phyloP scores from a whole-genome alignment of 768 basidiomycete species.

The Leccinum disarticulatum region DNA sequence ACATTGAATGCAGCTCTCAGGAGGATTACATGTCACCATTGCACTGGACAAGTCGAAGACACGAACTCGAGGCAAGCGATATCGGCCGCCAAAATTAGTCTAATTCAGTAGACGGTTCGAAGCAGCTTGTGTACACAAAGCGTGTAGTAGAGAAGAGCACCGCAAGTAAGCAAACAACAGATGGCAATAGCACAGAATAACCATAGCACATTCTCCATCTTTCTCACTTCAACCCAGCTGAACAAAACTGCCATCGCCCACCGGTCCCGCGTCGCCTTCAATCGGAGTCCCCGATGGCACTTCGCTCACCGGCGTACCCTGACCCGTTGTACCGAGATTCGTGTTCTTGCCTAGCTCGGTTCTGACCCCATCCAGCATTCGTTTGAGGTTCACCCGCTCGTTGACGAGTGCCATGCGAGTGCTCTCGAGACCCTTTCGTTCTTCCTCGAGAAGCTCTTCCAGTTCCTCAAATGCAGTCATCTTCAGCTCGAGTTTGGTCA shows the following conservation, averaged over 20 bases:
- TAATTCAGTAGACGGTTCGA: conserved; percentile 7
- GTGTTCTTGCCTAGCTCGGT: conserved; percentile 60
- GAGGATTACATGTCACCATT: no score
- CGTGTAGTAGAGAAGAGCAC: conserved; percentile 1
- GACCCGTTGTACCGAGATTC: conserved; percentile 55
- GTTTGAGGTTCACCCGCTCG: conserved; percentile 73
- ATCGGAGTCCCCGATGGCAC: conserved; percentile 45
- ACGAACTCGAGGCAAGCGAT: not conserved
- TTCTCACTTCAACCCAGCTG: conserved; percentile 40
- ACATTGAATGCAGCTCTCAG: no score
- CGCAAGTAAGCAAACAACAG: conserved; percentile 18
- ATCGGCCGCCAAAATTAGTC: not conserved
- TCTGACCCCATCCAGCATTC: conserved; percentile 66
- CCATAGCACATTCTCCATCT: conserved; percentile 10
- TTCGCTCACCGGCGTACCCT: conserved; percentile 57
- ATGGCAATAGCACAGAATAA: conserved; percentile 30
- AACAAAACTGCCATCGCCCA: conserved; percentile 54
- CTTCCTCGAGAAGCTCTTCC: conserved; percentile 89
- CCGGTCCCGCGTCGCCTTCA: conserved; percentile 56
- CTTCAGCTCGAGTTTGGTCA: conserved; percentile 91
- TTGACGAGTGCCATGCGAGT: conserved; percentile 75
- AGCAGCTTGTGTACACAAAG: conserved; percentile 6
- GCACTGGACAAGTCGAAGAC: no score
- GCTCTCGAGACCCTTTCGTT: conserved; percentile 81
- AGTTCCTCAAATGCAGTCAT: conserved; percentile 93